Evolutionary conservation across 2,329 filamentous ascomycete species (phyloP).

Genomic region (Amesomyces nigricolor): DNA sequence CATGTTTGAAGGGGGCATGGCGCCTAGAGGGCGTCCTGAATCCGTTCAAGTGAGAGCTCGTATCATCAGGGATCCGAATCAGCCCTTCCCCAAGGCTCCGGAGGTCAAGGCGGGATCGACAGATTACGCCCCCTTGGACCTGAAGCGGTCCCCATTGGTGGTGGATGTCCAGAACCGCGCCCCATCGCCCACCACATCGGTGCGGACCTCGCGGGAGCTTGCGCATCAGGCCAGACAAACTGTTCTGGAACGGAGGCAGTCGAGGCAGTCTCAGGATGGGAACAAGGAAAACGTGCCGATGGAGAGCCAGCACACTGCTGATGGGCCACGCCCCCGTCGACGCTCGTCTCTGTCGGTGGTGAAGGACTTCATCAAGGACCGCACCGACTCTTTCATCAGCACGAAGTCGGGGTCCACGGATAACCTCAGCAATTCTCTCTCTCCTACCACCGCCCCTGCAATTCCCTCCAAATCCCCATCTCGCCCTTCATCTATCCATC

Average conservation of each 20-base stretch:
- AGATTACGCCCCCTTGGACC: conserved; percentile 45
- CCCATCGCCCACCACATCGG: conserved; percentile 27
- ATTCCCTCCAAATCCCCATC: conserved; percentile 38
- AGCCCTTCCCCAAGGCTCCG: conserved; percentile 37
- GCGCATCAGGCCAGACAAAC: conserved; percentile 35
- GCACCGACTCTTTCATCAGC: conserved; percentile 44
- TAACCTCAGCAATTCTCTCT: conserved; percentile 26
- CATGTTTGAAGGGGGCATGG: conserved; percentile 46
- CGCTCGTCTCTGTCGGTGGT: conserved; percentile 57
- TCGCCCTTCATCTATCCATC: conserved; percentile 44
- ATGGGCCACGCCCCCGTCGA: conserved; percentile 33
- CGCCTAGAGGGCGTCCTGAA: conserved; percentile 52
- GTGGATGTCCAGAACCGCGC: conserved; percentile 49
- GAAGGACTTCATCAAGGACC: conserved; percentile 57
- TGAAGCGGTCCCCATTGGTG: conserved; percentile 54
- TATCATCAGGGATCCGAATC: conserved; percentile 63
- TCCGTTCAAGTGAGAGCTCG: conserved; percentile 85
- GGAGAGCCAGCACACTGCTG: conserved; percentile 30
- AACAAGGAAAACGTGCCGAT: conserved; percentile 27
- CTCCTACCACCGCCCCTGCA: conserved; percentile 22
- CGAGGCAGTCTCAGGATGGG: conserved; percentile 35
- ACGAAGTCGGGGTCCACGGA: conserved; percentile 44
- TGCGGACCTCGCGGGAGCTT: conserved; percentile 18
- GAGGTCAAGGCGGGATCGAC: conserved; percentile 38
- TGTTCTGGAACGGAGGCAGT: conserved; percentile 44